phyloP scores from a whole-genome alignment of 768 basidiomycete species.

The Boletus tylopilopsis region DNA sequence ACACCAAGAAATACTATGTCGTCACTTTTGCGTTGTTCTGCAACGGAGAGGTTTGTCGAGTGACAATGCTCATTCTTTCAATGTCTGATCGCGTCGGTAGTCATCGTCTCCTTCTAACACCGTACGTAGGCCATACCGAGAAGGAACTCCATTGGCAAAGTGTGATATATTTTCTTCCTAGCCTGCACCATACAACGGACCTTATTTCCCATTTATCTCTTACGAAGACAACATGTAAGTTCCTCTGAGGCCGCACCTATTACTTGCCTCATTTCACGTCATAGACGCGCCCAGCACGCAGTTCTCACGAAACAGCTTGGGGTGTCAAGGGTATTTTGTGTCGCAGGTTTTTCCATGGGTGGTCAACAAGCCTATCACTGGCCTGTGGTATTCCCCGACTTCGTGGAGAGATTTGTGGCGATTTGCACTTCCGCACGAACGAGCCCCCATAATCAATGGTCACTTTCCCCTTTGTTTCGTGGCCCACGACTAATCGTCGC shows the following conservation, averaged over 20 bases:
- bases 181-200: slow-evolving; percentile 54
- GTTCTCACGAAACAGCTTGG: slow-evolving; percentile 38
- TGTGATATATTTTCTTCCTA: slow-evolving; percentile 15
- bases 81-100: slow-evolving; percentile 23
- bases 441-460: slow-evolving; percentile 56
- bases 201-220: slow-evolving; percentile 40
- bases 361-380: slow-evolving; percentile 58
- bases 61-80: neutral
- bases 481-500: neutral
- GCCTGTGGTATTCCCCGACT: slow-evolving; percentile 55
- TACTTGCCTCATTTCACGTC: neutral
- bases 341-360: slow-evolving; percentile 58
- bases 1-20: too few species aligned
- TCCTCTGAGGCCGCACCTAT: neutral
- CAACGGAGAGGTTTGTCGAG: too few species aligned
- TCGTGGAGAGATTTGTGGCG: slow-evolving; percentile 41
- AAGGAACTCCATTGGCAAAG: too few species aligned
- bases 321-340: slow-evolving; percentile 16
- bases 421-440: slow-evolving; percentile 57
- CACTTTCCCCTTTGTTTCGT: neutral
- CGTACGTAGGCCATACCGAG: slow-evolving; percentile 5
- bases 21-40: too few species aligned
- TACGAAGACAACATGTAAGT: slow-evolving; percentile 57
- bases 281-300: slow-evolving; percentile 50
- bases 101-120: slow-evolving; percentile 62